Conservation (phyloP, 768 basidiomycete species). For the Leccinum boreale region DNA sequence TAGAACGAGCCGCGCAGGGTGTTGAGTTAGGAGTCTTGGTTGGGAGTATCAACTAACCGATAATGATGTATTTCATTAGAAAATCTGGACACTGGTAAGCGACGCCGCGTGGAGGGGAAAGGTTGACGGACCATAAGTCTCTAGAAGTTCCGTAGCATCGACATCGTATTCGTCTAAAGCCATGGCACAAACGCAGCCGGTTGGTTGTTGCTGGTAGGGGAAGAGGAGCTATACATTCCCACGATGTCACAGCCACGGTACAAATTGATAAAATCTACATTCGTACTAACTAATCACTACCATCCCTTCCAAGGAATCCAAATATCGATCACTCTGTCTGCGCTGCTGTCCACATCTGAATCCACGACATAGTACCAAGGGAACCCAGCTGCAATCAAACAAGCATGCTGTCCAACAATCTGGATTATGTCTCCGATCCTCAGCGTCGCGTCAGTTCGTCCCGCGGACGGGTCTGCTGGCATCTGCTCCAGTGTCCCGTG, state of each 20-base stretch:
- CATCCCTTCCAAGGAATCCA: slow-evolving; percentile 94
- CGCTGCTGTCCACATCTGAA: slow-evolving; percentile 45
- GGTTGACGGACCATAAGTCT: slow-evolving; percentile 76
- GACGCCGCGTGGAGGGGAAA: background rate
- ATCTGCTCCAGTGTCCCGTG: slow-evolving; percentile 65
- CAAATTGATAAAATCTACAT: too few species aligned
- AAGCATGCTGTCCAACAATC: slow-evolving; percentile 85
- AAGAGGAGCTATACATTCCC: slow-evolving; percentile 16
- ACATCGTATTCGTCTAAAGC: slow-evolving; percentile 62
- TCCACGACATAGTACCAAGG: slow-evolving; percentile 87
- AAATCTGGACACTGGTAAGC: slow-evolving; percentile 64
- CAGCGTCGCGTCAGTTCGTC: slow-evolving; percentile 27
- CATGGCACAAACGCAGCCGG: slow-evolving; percentile 39
- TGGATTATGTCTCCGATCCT: slow-evolving; percentile 61
- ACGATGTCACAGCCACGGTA: slow-evolving; percentile 10
- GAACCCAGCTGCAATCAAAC: slow-evolving; percentile 73
- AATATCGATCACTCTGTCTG: slow-evolving; percentile 61
- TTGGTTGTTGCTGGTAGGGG: background rate
- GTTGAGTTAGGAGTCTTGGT: slow-evolving; percentile 6
- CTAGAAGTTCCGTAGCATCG: slow-evolving; percentile 88
- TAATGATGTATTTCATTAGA: slow-evolving; percentile 97
- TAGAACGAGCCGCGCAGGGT: slow-evolving; percentile 29
- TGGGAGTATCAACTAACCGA: slow-evolving; percentile 52
- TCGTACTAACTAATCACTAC: slow-evolving; percentile 40
- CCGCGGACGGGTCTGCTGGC: slow-evolving; percentile 10